These are phyloP conservation scores for Xylariaceae sp. DNA, from an alignment of 2,329 filamentous ascomycete genomes.

Conservation along the genomic window DNA sequence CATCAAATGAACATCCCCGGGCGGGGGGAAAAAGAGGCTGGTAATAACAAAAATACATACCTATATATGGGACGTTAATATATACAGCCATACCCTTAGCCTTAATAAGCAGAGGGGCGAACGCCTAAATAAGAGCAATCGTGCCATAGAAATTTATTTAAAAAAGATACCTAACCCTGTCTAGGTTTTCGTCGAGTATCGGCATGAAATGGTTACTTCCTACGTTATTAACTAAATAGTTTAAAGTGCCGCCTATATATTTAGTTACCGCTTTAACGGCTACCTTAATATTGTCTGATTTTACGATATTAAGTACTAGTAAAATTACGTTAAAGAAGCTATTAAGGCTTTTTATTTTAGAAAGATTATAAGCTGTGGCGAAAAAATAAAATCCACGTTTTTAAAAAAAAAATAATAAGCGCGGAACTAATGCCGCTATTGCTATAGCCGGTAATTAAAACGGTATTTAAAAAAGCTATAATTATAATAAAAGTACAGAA, in stretches of 20 bases:
- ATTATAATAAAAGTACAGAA: neutral
- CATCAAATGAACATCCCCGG: neutral
- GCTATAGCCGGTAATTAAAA: slow-evolving; percentile 36
- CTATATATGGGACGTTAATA: slow-evolving; percentile 34
- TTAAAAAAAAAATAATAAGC: slow-evolving; percentile 29
- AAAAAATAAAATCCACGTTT: slow-evolving; percentile 32
- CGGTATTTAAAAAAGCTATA: slow-evolving; percentile 24
- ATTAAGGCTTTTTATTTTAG: slow-evolving; percentile 25
- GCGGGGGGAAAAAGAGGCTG: neutral
- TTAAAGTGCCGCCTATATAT: slow-evolving; percentile 27
- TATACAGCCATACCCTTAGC: slow-evolving; percentile 34
- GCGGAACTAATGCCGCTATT: slow-evolving; percentile 35
- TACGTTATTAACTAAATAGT: slow-evolving; percentile 33
- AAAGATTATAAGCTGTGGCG: slow-evolving; percentile 30
- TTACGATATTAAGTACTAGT: slow-evolving; percentile 31
- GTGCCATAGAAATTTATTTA: slow-evolving; percentile 38
- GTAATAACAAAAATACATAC: slow-evolving; percentile 8
- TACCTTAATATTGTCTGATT: slow-evolving; percentile 23
- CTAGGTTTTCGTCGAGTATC: slow-evolving; percentile 30
- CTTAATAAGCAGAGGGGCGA: slow-evolving; percentile 34
- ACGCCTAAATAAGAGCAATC: slow-evolving; percentile 33
- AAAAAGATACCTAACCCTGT: slow-evolving; percentile 27
- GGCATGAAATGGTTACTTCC: slow-evolving; percentile 35
- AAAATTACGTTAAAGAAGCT: slow-evolving; percentile 28
- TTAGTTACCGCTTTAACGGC: slow-evolving; percentile 25